Percentiles rank a stretch among this genome's conserved stretches.
Evolutionary conservation across 2,329 filamentous ascomycete genomes (phyloP).

Genomic region (Leptographium lundbergii): DNA sequence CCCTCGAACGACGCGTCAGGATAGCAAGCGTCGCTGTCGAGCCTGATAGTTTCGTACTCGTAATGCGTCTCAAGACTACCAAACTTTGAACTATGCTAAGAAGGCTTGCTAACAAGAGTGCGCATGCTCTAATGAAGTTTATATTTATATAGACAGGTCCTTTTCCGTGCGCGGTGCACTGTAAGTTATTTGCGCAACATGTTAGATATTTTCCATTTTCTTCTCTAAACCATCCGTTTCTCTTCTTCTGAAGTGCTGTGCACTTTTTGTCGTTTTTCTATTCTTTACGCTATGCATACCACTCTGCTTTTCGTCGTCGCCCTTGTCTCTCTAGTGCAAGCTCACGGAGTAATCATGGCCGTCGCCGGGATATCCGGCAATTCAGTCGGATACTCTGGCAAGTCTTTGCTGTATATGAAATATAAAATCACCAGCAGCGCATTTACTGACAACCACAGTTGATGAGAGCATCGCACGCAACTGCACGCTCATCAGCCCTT

Average conservation of each 20-base stretch:
- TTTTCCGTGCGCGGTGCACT: neutral
- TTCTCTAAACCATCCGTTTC: neutral
- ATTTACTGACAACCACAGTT: neutral
- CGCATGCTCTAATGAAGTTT: too few relatives aligned
- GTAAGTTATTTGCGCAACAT: neutral
- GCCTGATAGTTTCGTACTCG: neutral
- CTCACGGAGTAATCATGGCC: neutral
- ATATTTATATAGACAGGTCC: neutral
- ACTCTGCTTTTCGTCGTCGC: neutral
- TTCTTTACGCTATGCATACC: neutral
- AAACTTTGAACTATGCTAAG: neutral
- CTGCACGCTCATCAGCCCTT: conserved; percentile 4
- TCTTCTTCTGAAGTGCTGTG: neutral
- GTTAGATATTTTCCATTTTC: neutral
- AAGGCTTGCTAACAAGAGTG: too few relatives aligned
- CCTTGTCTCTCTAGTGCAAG: neutral
- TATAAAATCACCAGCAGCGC: neutral
- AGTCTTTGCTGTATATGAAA: neutral
- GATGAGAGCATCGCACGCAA: conserved; percentile 1
- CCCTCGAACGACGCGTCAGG: neutral
- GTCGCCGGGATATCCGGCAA: neutral
- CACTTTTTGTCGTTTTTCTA: neutral
- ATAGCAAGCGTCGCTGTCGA: neutral
- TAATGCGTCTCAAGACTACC: neutral
- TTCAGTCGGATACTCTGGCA: neutral